phyloP scores from a whole-genome alignment of 306 rosid genomes.

The Cucumis hystrix region DNA sequence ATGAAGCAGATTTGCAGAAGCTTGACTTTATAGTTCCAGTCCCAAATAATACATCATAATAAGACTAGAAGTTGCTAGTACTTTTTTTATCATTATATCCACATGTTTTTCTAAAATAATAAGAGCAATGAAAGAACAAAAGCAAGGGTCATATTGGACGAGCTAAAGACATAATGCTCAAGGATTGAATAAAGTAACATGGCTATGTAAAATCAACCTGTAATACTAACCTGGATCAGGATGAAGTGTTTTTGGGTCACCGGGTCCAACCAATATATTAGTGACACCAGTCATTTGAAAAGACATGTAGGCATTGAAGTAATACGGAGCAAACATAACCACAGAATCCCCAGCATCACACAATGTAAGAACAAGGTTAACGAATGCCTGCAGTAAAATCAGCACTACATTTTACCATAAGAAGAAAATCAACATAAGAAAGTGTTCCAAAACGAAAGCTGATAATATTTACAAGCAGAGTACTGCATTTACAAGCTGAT shows the following conservation, averaged over 20 bases:
- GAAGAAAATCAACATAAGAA: not conserved
- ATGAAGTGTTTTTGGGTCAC: slow-evolving; percentile 58
- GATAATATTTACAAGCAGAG: not conserved
- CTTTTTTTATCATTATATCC: not conserved
- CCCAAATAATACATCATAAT: not conserved
- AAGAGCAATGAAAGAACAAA: not conserved
- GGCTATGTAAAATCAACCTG: not conserved
- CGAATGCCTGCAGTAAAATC: slow-evolving; percentile 67
- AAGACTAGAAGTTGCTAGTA: not conserved
- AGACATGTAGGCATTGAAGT: slow-evolving; percentile 88
- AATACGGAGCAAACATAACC: slow-evolving; percentile 87
- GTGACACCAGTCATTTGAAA: slow-evolving; percentile 95
- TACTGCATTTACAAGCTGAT: too few relatives aligned
- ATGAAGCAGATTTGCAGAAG: not conserved
- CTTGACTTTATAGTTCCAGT: not conserved
- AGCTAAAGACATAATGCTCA: not conserved
- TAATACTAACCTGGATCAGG: slow-evolving; percentile 72
- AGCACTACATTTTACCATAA: not conserved
- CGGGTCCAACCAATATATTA: slow-evolving; percentile 71
- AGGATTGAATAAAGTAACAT: not conserved
- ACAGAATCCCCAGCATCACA: slow-evolving; percentile 90
- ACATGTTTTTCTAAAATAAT: not conserved
- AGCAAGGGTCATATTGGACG: not conserved
- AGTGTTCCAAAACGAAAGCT: not conserved
- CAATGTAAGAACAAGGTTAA: slow-evolving; percentile 84